phyloP scores from a whole-genome alignment of 202 grass and related monocot species.

The Brachypodium distachyon region DNA sequence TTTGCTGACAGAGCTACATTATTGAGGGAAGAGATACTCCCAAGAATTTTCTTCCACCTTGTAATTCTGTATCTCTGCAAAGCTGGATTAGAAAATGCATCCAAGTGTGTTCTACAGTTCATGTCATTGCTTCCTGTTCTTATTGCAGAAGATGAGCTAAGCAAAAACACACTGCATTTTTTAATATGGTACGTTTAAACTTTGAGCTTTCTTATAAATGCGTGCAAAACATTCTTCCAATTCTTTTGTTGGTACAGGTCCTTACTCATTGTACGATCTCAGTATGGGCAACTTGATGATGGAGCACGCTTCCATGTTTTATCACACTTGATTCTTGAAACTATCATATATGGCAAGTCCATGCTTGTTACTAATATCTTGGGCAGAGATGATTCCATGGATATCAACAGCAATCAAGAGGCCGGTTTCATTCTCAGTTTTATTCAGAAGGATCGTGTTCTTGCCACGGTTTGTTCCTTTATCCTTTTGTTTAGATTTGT shows the following conservation, averaged over 20 bases:
- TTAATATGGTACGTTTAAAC: constrained; percentile 63
- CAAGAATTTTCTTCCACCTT: constrained; percentile 89
- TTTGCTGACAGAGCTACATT: constrained; percentile 85
- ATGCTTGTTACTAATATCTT: constrained; percentile 76
- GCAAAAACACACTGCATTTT: constrained; percentile 89
- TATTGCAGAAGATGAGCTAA: constrained; percentile 75
- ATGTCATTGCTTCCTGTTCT: constrained; percentile 75
- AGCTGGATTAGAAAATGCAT: constrained; percentile 79
- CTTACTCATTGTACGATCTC: constrained; percentile 68
- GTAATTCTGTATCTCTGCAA: constrained; percentile 84
- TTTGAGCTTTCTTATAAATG: constrained; percentile 26
- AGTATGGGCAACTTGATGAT: constrained; percentile 76
- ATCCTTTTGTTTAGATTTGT: constrained; percentile 18
- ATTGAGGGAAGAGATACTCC: constrained; percentile 73
- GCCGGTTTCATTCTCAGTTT: constrained; percentile 78
- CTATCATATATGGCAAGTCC: constrained; percentile 76
- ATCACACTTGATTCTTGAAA: constrained; percentile 86
- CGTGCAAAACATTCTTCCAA: background rate
- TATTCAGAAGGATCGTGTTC: constrained; percentile 89
- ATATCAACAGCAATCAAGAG: constrained; percentile 63
- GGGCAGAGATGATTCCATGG: constrained; percentile 60
- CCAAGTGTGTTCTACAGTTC: constrained; percentile 72
- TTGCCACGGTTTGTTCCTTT: constrained; percentile 52
- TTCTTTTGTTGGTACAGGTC: constrained; percentile 51
- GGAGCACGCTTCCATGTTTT: constrained; percentile 84